Conservation (phyloP, 2,329 filamentous ascomycete genomes). For the Neofusicoccum ribis region DNA sequence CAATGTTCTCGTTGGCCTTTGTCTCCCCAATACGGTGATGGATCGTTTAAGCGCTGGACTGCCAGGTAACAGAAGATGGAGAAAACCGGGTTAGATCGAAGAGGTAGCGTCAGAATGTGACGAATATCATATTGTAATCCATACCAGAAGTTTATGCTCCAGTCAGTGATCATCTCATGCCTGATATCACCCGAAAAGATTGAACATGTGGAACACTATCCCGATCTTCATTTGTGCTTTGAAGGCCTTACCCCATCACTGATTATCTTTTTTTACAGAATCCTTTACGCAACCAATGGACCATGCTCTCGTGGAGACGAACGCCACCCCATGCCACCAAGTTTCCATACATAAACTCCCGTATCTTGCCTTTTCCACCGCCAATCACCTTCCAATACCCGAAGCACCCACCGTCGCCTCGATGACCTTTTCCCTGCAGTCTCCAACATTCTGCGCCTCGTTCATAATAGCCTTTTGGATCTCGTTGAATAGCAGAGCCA, state of each 20-base stretch:
- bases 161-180: too few relatives aligned
- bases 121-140: too few relatives aligned
- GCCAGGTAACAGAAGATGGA: too few relatives aligned
- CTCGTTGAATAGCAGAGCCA: slow-evolving; percentile 48
- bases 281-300: not conserved
- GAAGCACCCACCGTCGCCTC: slow-evolving; percentile 42
- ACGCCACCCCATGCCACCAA: slow-evolving; percentile 10
- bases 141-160: too few relatives aligned
- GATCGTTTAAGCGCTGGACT: too few relatives aligned
- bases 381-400: slow-evolving; percentile 25
- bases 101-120: too few relatives aligned
- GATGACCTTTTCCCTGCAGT: slow-evolving; percentile 49
- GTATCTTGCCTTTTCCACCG: not conserved
- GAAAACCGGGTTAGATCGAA: too few relatives aligned
- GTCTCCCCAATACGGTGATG: too few relatives aligned
- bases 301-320: not conserved
- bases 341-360: slow-evolving; percentile 1
- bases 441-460: slow-evolving; percentile 49
- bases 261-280: slow-evolving; percentile 7
- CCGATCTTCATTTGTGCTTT: too few relatives aligned
- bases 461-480: slow-evolving; percentile 52
- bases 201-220: not conserved
- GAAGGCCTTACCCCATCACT: not conserved
- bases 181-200: too few relatives aligned
- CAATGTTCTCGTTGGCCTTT: too few relatives aligned